phyloP scores from a whole-genome alignment of 805 yeast species.

The Candida incommunis region DNA sequence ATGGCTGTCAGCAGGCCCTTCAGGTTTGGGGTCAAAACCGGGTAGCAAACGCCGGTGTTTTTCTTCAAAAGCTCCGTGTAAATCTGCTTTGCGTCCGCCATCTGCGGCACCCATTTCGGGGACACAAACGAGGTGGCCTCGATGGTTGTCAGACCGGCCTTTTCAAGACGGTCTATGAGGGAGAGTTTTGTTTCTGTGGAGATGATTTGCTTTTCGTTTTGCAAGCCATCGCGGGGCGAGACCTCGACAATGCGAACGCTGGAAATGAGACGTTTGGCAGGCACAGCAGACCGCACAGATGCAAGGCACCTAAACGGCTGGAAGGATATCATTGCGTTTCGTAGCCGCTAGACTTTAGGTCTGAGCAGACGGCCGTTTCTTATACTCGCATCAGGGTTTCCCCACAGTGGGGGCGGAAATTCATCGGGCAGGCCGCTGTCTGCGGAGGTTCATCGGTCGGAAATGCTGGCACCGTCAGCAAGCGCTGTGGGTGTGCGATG shows the following conservation, averaged over 20 bases:
- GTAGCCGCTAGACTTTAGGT: too few relatives aligned
- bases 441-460: too few relatives aligned
- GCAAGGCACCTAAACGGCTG: too few relatives aligned
- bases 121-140: conserved; percentile 21
- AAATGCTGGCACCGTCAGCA: too few relatives aligned
- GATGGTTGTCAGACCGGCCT: conserved; percentile 13
- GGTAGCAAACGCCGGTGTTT: conserved; percentile 10
- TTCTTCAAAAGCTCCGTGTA: conserved; percentile 7
- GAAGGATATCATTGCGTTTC: too few relatives aligned
- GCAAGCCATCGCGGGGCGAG: conserved; percentile 22
- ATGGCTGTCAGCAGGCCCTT: conserved; percentile 17
- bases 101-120: conserved; percentile 24
- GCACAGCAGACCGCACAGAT: too few relatives aligned
- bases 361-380: too few relatives aligned
- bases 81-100: conserved; percentile 18
- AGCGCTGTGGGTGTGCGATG: too few relatives aligned
- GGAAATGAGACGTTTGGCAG: not conserved
- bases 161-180: conserved; percentile 15
- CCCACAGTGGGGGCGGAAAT: too few relatives aligned
- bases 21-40: conserved; percentile 18
- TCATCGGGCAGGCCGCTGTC: too few relatives aligned
- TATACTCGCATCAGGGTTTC: too few relatives aligned
- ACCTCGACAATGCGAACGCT: conserved; percentile 17
- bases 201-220: conserved; percentile 16
- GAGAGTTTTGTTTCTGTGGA: conserved; percentile 15